Evolutionary conservation across 179 eudicot species (phyloP), one percentile per base, ranked within the genome.

Genomic region (Camellia oleifera): DNA sequence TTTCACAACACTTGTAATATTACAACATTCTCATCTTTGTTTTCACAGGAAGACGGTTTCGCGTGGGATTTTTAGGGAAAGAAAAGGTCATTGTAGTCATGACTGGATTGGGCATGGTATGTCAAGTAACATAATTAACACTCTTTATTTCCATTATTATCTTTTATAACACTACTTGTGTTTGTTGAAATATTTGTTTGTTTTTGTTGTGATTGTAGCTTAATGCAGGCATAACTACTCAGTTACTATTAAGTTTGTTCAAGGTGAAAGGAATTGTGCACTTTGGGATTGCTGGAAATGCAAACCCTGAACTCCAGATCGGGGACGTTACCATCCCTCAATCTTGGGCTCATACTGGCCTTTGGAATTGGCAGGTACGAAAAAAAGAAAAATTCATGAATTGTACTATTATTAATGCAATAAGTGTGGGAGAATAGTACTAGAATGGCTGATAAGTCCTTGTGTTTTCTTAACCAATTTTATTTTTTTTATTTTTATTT

Each of bases 351-450:
- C 89, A 86, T 78, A 18, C 84, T 0, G 88, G 83, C 60, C 86
- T 86, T 63, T 88, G 91, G 91, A 77, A 69, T 77, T 88, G 91
- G 89, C 91, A 88, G 90, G 90, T 88, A 74, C 11, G 5, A 7
- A 72, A 3, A 10, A 32, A 32, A 32, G 1, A 32, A 32, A 32
- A 32, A 32, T 32, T 32, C 40, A 32, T 32, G 40, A 32, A 32
- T 32, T 32, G 40, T 32, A 32, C 40, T 32, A 32, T 32, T 32
- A 32, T 32, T 32, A 32, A 32, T 32, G 40, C 40, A 32, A 32
- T 32, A 32, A 32, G 40, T 32, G 40, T 32, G 40, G 40, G 40
- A 32, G 40, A 32, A 32, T 32, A 32, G 40, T 32, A 32, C 40
- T 32, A 32, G 40, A 32, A 32, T 32, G 2, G 40, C 40, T 32